Evolutionary conservation across 495 filamentous ascomycete genomes (phyloP), one percentile per base, ranked within the genome.

Genomic region (Aspergillus hancockii): DNA sequence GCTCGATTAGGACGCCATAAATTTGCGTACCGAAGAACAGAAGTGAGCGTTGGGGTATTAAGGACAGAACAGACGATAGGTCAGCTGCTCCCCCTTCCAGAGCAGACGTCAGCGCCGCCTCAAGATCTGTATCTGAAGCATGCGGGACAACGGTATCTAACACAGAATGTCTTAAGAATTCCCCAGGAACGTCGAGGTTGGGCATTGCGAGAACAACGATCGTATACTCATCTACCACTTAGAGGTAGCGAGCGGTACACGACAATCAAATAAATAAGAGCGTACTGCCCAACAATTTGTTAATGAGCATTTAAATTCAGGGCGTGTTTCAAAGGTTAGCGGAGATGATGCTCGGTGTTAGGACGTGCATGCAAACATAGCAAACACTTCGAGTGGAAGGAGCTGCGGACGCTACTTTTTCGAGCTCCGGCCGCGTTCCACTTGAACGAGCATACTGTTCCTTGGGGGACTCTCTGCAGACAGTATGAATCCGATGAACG

Each of bases 131-230:
- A 40, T 83, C 66, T 41, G 90, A 86, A 32, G 83, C 81, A 58
- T 88, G 78, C 23, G 93, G 93, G 31, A 96, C 82, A 55, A 97
- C 78, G 38, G 92, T 91, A 56, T 88, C 86, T 25, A 97, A 77
- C 46, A 88, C 82, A 16, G 90, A 88, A 74, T 84, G 78, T 58
- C 91, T 83, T 56, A 88, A 77, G 65, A 93, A 86, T 59, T 89
- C 83, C 59, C 75, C 73, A 59, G 74, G 73, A 38, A 75, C 62
- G 38, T 77, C 73, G 58, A 72, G 64, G 31, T 72, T 70, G 62
- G 72, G 65, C 77, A 80, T 80, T 62, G 66, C 66, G 68, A 71
- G 57, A 60, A 54, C 25, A 32, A 52, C 52, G 60, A 61, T 67
- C 67, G 68, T 71, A 67, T 71, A 34, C 58, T 58, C 55, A 45